Conservation (phyloP, 805 yeast species). For the Sugiyamaella floridensis region DNA sequence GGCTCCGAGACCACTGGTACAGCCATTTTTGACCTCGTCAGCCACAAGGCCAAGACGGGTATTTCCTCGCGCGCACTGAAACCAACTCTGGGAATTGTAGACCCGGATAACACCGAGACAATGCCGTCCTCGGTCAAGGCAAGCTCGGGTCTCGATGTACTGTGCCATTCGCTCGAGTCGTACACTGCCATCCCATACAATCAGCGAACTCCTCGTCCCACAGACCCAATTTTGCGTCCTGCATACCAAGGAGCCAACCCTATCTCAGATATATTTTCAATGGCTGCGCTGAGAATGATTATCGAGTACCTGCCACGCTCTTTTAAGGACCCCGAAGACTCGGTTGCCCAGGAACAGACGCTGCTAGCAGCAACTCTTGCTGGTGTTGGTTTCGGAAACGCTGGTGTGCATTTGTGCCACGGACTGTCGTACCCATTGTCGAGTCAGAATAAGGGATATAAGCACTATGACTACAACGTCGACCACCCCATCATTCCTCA, state of each 20-base stretch:
- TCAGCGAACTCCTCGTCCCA: conserved; percentile 34
- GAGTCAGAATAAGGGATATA: conserved; percentile 33
- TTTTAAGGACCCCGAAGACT: conserved; percentile 35
- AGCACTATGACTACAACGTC: conserved; percentile 33
- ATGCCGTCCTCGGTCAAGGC: conserved; percentile 39
- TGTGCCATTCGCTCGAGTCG: conserved; percentile 41
- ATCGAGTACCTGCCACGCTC: conserved; percentile 37
- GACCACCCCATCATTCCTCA: conserved; percentile 39
- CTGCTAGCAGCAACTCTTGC: conserved; percentile 40
- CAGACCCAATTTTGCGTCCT: conserved; percentile 33
- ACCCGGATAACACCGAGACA: conserved; percentile 35
- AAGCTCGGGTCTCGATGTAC: conserved; percentile 39
- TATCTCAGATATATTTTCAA: conserved; percentile 38
- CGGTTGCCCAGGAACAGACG: conserved; percentile 38
- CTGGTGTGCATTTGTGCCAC: conserved; percentile 39
- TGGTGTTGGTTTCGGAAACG: conserved; percentile 42
- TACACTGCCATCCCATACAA: conserved; percentile 40
- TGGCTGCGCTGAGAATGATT: conserved; percentile 37
- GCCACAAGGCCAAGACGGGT: conserved; percentile 38
- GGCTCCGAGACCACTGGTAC: conserved; percentile 44
- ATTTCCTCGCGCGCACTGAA: conserved; percentile 38
- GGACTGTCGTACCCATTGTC: conserved; percentile 37
- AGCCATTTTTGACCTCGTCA: conserved; percentile 38
- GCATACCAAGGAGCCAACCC: conserved; percentile 42
- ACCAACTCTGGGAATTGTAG: conserved; percentile 39